Evolutionary conservation across 306 rosid genomes (phyloP).

Genomic region (Lathyrus aphaca): DNA sequence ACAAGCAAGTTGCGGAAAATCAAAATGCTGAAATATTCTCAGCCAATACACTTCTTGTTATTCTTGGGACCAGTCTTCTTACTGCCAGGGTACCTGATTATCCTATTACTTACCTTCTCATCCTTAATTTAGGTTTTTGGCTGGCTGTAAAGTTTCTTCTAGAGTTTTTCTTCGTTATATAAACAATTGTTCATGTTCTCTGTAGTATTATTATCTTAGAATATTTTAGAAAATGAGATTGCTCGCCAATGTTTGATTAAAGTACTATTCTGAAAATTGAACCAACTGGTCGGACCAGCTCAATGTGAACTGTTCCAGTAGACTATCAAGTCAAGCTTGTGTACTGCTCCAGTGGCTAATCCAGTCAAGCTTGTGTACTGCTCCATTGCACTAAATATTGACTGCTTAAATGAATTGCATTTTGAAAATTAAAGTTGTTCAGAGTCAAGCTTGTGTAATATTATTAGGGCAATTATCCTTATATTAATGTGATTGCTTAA

Average conservation of each 20-base stretch:
- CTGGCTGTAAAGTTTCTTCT: constrained; percentile 24
- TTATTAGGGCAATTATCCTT: too few species aligned
- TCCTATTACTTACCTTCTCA: constrained; percentile 31
- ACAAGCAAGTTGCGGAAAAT: constrained; percentile 98
- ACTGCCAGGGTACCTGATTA: constrained; percentile 85
- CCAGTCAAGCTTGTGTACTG: not conserved
- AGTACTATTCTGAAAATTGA: constrained; percentile 3
- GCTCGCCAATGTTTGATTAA: constrained; percentile 32
- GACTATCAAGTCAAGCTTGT: not conserved
- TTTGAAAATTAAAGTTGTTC: constrained; percentile 4
- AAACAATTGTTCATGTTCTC: constrained; percentile 9
- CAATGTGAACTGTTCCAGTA: not conserved
- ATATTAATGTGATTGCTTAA: too few species aligned
- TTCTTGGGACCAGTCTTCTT: constrained; percentile 97
- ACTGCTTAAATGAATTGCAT: not conserved
- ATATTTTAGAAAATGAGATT: constrained; percentile 23
- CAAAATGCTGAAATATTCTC: constrained; percentile 99
- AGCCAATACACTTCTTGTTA: constrained; percentile 95
- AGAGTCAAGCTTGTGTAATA: not conserved
- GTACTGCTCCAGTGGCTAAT: not conserved
- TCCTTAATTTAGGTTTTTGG: constrained; percentile 31
- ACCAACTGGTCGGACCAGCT: not conserved
- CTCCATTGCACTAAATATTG: constrained; percentile 1
- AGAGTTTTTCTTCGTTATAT: constrained; percentile 8
- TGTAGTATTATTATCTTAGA: not conserved